These are phyloP conservation scores for Diaporthe australafricana DNA, from an alignment of 2,329 filamentous ascomycete genomes.

Conservation along the genomic window DNA sequence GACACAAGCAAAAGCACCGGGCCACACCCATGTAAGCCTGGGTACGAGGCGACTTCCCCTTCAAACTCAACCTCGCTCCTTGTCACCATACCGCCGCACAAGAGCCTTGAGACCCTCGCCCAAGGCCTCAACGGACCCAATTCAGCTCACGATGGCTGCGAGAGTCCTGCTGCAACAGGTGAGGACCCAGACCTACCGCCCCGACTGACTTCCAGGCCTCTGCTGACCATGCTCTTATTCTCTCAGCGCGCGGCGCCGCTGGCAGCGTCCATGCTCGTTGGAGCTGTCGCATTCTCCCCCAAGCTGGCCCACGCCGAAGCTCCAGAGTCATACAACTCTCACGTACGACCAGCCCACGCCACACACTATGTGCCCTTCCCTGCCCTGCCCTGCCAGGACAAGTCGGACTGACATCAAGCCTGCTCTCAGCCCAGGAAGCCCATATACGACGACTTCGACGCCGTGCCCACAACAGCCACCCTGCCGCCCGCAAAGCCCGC, in stretches of 20 bases:
- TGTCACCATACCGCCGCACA: conserved; percentile 27
- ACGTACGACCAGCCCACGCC: conserved; percentile 12
- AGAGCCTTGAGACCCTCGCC: conserved; percentile 10
- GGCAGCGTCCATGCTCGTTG: conserved; percentile 63
- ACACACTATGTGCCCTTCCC: not conserved
- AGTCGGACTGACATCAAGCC: conserved; percentile 35
- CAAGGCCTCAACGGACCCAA: conserved; percentile 49
- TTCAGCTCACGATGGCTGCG: conserved; percentile 68
- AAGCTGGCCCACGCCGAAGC: conserved; percentile 64
- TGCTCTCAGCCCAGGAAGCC: conserved; percentile 67
- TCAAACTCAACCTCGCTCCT: conserved; percentile 23
- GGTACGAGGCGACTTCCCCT: conserved; percentile 12
- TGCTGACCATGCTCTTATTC: conserved; percentile 44
- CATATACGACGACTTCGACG: conserved; percentile 82
- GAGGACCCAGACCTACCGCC: conserved; percentile 40
- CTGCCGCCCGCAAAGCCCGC: conserved; percentile 38
- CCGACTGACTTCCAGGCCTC: conserved; percentile 32
- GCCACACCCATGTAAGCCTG: conserved; percentile 11
- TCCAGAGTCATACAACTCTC: conserved; percentile 44
- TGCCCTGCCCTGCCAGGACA: not conserved
- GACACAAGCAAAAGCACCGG: conserved; percentile 5
- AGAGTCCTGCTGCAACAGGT: conserved; percentile 70
- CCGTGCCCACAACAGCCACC: conserved; percentile 40
- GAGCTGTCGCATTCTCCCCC: conserved; percentile 60
- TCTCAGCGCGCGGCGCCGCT: conserved; percentile 65